Conservation (phyloP, 2,329 filamentous ascomycete genomes). For the Hypoxylon sp. region DNA sequence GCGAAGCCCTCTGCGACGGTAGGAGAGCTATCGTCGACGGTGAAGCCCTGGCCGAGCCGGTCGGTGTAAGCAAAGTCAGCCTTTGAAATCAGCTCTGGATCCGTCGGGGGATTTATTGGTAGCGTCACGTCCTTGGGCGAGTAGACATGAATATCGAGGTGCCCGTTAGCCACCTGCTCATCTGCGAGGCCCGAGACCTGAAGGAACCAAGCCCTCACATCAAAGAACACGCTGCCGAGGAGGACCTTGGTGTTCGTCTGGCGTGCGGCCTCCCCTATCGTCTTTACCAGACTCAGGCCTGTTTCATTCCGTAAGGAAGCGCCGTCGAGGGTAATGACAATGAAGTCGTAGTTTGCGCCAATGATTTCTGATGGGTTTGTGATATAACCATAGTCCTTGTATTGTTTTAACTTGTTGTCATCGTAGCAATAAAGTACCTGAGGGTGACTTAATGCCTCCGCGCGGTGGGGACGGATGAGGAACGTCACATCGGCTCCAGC, state of each 20-base stretch:
- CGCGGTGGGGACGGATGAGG: slow-evolving; percentile 34
- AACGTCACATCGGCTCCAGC: slow-evolving; percentile 37
- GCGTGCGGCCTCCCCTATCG: slow-evolving; percentile 31
- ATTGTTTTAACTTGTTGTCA: slow-evolving; percentile 37
- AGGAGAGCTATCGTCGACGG: slow-evolving; percentile 20
- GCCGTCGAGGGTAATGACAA: slow-evolving; percentile 35
- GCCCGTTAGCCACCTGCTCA: slow-evolving; percentile 31
- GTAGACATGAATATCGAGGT: slow-evolving; percentile 38
- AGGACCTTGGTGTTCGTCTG: slow-evolving; percentile 31
- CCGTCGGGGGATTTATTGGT: slow-evolving; percentile 8
- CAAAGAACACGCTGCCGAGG: slow-evolving; percentile 32
- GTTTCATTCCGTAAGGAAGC: slow-evolving; percentile 23
- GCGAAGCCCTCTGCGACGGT: slow-evolving; percentile 24
- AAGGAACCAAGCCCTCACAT: slow-evolving; percentile 35
- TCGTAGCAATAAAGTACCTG: slow-evolving; percentile 39
- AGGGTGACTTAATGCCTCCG: slow-evolving; percentile 21
- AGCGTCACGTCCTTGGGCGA: slow-evolving; percentile 27
- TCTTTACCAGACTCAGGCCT: slow-evolving; percentile 20
- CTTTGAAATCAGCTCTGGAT: slow-evolving; percentile 20
- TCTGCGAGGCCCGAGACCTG: slow-evolving; percentile 19
- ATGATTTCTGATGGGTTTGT: slow-evolving; percentile 21
- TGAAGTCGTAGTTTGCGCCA: slow-evolving; percentile 29
- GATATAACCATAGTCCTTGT: slow-evolving; percentile 23
- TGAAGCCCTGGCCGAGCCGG: slow-evolving; percentile 13
- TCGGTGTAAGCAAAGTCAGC: slow-evolving; percentile 32